Evolutionary conservation across 306 rosid species (phyloP), one percentile per base, ranked within the genome.

Genomic region (Begonia peltatifolia): DNA sequence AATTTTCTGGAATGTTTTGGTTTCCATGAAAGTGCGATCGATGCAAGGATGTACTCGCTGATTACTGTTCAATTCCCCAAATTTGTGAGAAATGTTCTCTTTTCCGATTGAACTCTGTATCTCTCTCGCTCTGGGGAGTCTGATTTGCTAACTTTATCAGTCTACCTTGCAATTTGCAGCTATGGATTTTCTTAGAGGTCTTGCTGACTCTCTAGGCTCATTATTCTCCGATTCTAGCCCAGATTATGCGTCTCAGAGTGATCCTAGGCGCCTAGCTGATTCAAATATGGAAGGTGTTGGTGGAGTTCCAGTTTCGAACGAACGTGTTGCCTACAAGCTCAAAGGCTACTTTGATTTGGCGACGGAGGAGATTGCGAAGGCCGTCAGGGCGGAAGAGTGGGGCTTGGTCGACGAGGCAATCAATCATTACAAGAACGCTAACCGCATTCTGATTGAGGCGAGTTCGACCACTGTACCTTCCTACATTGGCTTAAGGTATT

Each of bases 331-430:
- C 12, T 80, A 73, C 68, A 90, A 90, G 87, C 85, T 90, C 44
- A 83, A 85, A 66, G 94, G 95, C 1, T 90, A 72, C 75, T 83
- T 71, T 61, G 92, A 85, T 69, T 80, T 90, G 72, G 94, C 97
- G 1, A 86, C 72, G 53, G 87, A 74, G 57, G 92, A 90, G 86
- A 85, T 90, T 76, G 90, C 68, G 12, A 90, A 85, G 60, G 97
- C 83, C 53, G 95, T 90, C 69, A 75, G 94, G 67, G 97, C 97
- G 8, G 97, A 90, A 66, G 97, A 90, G 61, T 90, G 97, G 95
- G 95, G 94, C 11, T 54, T 90, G 58, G 38, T 76, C 47, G 86
- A 86, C 58, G 87, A 90, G 20, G 95, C 97, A 58, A 62, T 90
- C 64, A 74, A 63, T 53, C 92, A 83, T 71, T 90, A 85, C 54